Evolutionary conservation across 495 filamentous ascomycete species (phyloP).

Genomic region (Aspergillus bridgeri): DNA sequence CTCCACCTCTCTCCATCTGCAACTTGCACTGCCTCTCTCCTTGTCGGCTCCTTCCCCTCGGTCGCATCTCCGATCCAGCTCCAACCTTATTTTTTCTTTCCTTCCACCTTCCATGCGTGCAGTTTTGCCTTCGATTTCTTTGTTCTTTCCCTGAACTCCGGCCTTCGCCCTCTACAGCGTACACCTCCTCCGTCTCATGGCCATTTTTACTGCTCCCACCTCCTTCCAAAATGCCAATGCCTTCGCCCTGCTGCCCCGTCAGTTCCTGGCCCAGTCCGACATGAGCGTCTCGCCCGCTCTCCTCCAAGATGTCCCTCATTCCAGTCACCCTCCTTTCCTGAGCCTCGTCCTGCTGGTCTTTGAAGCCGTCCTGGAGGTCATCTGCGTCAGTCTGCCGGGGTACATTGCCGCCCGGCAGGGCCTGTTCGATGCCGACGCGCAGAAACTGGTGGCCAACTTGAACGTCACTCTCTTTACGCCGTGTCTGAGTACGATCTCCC

Average conservation of each 20-base stretch:
- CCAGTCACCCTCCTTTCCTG: conserved; percentile 62
- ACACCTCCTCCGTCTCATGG: conserved; percentile 30
- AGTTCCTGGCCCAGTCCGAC: conserved; percentile 30
- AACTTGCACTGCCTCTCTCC: no score
- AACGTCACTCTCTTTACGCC: conserved; percentile 95
- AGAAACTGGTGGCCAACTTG: conserved; percentile 93
- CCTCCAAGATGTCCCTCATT: conserved; percentile 31
- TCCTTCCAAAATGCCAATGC: conserved; percentile 55
- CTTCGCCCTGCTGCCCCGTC: conserved; percentile 31
- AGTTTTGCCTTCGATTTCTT: neutral
- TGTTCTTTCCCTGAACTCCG: neutral
- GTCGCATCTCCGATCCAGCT: neutral
- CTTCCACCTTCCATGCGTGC: neutral
- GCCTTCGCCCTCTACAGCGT: neutral
- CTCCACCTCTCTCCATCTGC: no score
- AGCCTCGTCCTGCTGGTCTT: conserved; percentile 85
- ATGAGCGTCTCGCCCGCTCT: conserved; percentile 30
- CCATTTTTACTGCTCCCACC: conserved; percentile 57
- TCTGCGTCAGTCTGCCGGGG: conserved; percentile 93
- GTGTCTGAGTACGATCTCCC: conserved; percentile 71
- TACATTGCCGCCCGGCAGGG: conserved; percentile 87
- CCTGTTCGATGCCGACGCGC: conserved; percentile 88
- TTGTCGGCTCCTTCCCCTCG: no score
- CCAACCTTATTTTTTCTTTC: neutral
- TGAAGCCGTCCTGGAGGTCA: conserved; percentile 92